These are phyloP conservation scores for Fusarium sarcochroum DNA, from an alignment of 2,329 filamentous ascomycete species.

Conservation along the genomic window DNA sequence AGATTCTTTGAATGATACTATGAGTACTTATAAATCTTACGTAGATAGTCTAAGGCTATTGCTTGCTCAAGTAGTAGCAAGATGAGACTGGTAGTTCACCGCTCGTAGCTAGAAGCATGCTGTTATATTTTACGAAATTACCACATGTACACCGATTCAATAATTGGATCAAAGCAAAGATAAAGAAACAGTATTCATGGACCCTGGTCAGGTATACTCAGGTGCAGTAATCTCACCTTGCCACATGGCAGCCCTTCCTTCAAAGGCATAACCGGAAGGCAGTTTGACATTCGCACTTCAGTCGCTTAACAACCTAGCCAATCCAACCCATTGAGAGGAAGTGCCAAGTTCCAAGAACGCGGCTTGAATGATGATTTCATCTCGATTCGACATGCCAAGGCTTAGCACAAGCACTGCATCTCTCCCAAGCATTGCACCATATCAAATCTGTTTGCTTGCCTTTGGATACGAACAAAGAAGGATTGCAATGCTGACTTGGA, in stretches of 20 bases:
- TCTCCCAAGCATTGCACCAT: background rate
- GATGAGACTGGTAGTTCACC: too few species aligned
- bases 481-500: background rate
- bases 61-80: too few species aligned
- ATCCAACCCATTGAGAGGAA: background rate
- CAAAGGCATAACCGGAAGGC: background rate
- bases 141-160: too few species aligned
- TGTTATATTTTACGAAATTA: too few species aligned
- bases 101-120: too few species aligned
- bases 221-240: background rate
- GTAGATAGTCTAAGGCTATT: too few species aligned
- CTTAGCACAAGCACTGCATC: background rate
- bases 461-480: background rate
- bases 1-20: too few species aligned
- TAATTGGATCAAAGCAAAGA: too few species aligned
- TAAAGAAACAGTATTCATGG: too few species aligned
- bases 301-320: background rate
- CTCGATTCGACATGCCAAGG: background rate
- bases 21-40: too few species aligned
- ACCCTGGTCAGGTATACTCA: too few species aligned
- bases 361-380: background rate
- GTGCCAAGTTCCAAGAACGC: background rate
- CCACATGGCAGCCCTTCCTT: background rate
- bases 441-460: background rate
- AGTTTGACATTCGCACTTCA: background rate